Evolutionary conservation across 306 rosid species (phyloP), one percentile per base, ranked within the genome.

Genomic region (Pyrus betulifolia): DNA sequence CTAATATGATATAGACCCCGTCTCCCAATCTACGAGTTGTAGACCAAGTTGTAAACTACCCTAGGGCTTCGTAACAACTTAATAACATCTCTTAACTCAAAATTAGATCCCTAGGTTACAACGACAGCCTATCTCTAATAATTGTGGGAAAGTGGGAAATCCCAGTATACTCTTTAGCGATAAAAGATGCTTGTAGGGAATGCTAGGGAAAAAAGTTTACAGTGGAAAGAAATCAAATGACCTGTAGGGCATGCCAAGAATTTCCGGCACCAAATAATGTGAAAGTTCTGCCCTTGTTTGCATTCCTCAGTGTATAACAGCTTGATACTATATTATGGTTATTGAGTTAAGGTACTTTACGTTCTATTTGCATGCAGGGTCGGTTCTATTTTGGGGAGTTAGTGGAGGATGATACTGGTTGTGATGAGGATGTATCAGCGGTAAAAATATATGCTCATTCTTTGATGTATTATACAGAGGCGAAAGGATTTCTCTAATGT

Each of bases 361-460:
- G 30, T 27, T 76, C 60, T 80, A 65, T 81, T 75, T 80, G 72
- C 46, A 6, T 85, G 84, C 99, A 95, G 97, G 99, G 99, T 73
- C 88, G 97, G 82, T 95, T 95, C 85, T 95, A 95, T 86, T 95
- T 95, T 83, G 99, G 99, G 84, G 91, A 95, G 82, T 72, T 88
- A 44, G 11, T 92, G 85, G 80, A 80, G 63, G 90, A 90, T 42
- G 44, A 69, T 44, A 81, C 84, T 63, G 99, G 88, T 64, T 95
- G 98, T 74, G 96, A 95, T 79, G 97, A 86, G 11, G 88, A 95
- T 30, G 73, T 64, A 61, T 79, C 97, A 46, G 96, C 90, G 92
- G 98, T 95, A 61, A 61, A 62, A 14, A 74, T 45, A 87, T 64
- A 52, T 46, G 25, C 64, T 74, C 68, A 31, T 11, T 63, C 22